These are phyloP conservation scores for Botrytis tulipae DNA, from an alignment of 2,329 filamentous ascomycete genomes.

Conservation along the genomic window DNA sequence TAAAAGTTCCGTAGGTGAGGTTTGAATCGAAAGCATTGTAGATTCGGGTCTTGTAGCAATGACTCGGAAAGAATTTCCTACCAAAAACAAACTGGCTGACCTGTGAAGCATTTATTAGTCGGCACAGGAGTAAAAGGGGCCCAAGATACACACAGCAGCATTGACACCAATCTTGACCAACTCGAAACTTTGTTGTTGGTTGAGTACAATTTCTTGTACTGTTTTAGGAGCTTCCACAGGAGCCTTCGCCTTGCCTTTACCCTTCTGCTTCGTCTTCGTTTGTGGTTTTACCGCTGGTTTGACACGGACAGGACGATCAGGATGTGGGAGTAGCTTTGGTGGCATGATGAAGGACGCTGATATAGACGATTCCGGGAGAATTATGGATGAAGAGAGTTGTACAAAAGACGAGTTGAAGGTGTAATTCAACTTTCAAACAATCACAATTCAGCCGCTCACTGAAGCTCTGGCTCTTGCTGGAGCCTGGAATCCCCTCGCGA, in stretches of 20 bases:
- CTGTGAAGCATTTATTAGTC: constrained; percentile 8
- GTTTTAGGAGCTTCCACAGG: background rate
- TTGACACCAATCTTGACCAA: constrained; percentile 25
- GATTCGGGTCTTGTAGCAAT: constrained; percentile 14
- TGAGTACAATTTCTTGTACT: constrained; percentile 14
- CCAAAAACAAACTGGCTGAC: constrained; percentile 24
- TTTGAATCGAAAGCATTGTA: constrained; percentile 3
- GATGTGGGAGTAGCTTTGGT: background rate
- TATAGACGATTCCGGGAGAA: background rate
- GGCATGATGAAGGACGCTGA: background rate
- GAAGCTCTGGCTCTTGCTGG: background rate
- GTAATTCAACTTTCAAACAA: background rate
- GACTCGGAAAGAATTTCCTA: background rate
- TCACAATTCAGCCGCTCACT: background rate
- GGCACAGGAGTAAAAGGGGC: background rate
- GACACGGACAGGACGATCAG: background rate
- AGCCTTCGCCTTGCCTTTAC: background rate
- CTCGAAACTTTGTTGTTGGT: constrained; percentile 24
- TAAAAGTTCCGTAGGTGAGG: constrained; percentile 4
- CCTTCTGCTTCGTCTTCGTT: background rate
- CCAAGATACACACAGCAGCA: constrained; percentile 21
- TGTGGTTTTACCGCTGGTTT: background rate
- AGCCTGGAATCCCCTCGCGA: background rate
- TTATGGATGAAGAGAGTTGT: background rate
- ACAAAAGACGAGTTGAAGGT: background rate